Conservation (phyloP, 805 yeast genomes). For the Blastobotrys chiropterorum region DNA sequence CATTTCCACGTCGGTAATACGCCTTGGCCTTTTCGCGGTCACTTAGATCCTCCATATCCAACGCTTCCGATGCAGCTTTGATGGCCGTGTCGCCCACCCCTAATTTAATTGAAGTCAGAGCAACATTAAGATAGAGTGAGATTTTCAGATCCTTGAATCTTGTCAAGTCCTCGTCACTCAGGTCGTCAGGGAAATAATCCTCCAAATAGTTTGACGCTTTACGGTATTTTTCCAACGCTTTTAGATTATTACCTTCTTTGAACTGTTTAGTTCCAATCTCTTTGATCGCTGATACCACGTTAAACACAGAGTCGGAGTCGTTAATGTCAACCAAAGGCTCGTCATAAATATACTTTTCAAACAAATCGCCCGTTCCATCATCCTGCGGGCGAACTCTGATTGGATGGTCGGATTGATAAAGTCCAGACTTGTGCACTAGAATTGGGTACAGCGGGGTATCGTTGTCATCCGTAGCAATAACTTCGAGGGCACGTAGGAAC, state of each 20-base stretch:
- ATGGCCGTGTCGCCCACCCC: slow-evolving; percentile 51
- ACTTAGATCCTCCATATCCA: slow-evolving; percentile 52
- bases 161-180: slow-evolving; percentile 47
- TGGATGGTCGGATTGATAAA: slow-evolving; percentile 51
- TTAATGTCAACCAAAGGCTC: slow-evolving; percentile 51
- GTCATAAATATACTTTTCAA: slow-evolving; percentile 68
- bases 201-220: slow-evolving; percentile 67
- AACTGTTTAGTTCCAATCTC: slow-evolving; percentile 73
- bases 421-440: slow-evolving; percentile 71
- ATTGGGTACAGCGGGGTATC: slow-evolving; percentile 73
- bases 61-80: slow-evolving; percentile 56
- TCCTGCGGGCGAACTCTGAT: slow-evolving; percentile 16
- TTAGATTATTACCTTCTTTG: slow-evolving; percentile 53
- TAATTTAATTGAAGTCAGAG: slow-evolving; percentile 66
- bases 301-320: slow-evolving; percentile 58
- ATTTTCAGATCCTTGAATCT: slow-evolving; percentile 41
- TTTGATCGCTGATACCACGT: slow-evolving; percentile 61
- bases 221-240: slow-evolving; percentile 58
- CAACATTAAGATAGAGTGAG: slow-evolving; percentile 61
- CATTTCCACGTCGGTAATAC: slow-evolving; percentile 76
- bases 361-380: slow-evolving; percentile 80
- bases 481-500: slow-evolving; percentile 71
- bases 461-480: slow-evolving; percentile 51
- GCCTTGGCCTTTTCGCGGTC: slow-evolving; percentile 79
- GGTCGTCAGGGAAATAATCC: slow-evolving; percentile 68